Conservation (phyloP, 2,329 filamentous ascomycete genomes). For the Curvularia verruculosa region DNA sequence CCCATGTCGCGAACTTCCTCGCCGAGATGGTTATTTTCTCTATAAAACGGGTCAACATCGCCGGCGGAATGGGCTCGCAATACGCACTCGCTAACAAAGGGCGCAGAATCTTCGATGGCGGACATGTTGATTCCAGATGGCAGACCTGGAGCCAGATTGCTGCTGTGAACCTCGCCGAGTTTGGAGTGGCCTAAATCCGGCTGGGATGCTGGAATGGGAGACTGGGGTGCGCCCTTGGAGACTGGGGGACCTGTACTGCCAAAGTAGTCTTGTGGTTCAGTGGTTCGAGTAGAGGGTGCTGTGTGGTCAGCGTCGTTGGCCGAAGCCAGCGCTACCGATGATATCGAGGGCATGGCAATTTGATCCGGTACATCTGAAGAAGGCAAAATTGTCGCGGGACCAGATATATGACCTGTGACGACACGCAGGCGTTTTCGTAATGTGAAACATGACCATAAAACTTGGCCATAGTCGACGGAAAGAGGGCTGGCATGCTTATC, state of each 20-base stretch:
- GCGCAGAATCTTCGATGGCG: constrained; percentile 31
- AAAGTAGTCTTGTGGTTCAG: constrained; percentile 53
- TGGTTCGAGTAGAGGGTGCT: constrained; percentile 16
- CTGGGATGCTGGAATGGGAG: constrained; percentile 14
- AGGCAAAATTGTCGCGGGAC: constrained; percentile 24
- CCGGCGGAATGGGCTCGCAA: constrained; percentile 49
- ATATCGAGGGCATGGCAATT: constrained; percentile 34
- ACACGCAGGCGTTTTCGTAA: constrained; percentile 72
- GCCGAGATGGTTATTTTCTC: constrained; percentile 27
- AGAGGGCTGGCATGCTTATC: constrained; percentile 58
- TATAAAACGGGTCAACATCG: constrained; percentile 50
- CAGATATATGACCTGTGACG: constrained; percentile 59
- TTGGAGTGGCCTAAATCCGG: constrained; percentile 11
- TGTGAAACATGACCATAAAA: constrained; percentile 74
- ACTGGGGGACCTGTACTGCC: constrained; percentile 35
- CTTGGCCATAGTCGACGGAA: constrained; percentile 64
- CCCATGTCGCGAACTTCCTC: constrained; percentile 50
- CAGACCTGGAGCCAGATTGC: constrained; percentile 9
- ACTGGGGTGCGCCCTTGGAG: constrained; percentile 20
- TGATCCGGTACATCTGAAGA: constrained; percentile 46
- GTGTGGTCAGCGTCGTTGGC: constrained; percentile 17
- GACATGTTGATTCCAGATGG: constrained; percentile 27
- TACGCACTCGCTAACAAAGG: constrained; percentile 50
- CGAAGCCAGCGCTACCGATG: constrained; percentile 22
- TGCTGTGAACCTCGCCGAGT: constrained; percentile 7